Base-by-base conservation (phyloP, 148 eudicot genomes). In the Rhododendron molle region DNA sequence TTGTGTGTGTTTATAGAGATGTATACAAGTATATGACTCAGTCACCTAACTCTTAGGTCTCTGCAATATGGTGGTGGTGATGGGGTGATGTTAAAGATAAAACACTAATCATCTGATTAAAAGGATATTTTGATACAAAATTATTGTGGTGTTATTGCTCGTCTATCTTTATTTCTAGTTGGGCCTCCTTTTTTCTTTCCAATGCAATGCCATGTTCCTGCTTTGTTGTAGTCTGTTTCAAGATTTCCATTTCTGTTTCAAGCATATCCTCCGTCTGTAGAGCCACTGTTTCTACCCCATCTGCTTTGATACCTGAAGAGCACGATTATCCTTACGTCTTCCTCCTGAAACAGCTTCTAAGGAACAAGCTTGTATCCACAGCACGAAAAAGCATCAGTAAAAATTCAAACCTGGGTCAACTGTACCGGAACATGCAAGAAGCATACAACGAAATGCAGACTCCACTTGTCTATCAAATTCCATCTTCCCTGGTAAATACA, bases 371-470 rank as follows among this genome's bases (percentile, higher is more conserved):
- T 73, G 98, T 92, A 76, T 88, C 92, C 67, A 90, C 98, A 77
- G 99, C 99, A 71, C 91, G 93, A 82, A 89, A 86, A 30, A 93
- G 98, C 89, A 92, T 97, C n/a, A 77, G 85, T 40, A 93, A 90
- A 85, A 95, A 97, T 87, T 90, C 94, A 80, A 94, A 91, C 88
- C 86, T 97, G 88, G 92, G 92, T 43, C 94, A 94, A 88, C 78
- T 97, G 78, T 97, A 97, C 84, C 83, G 67, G 76, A 93, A 84
- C 91, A 95, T 97, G 98, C 92, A 93, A 91, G 93, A 95, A 40
- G 98, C 98, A 49, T 97, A 97, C 90, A 87, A 90, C 38, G 94
- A 90, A 88, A 95, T 97, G 98, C 99, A 97, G 89, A 97, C 96
- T 40, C 99, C 99, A 81, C 95, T 97, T 79, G 94, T 92, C 87